phyloP scores from a whole-genome alignment of 306 rosid species.

The Gastrolobium bilobum region DNA sequence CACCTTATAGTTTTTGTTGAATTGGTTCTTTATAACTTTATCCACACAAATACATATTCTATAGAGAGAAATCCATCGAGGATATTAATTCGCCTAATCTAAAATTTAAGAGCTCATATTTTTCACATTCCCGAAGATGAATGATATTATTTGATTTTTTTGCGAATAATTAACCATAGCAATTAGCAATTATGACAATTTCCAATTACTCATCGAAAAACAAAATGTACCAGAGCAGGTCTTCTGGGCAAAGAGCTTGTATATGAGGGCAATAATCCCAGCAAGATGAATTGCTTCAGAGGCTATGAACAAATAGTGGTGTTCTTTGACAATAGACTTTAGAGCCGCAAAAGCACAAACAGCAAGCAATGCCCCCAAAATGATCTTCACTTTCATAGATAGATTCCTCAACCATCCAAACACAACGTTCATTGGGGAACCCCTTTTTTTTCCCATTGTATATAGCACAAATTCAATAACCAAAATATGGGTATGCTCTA shows the following conservation, averaged over 20 bases:
- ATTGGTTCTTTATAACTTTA: too few relatives aligned
- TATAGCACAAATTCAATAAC: neutral
- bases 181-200: neutral
- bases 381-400: slow-evolving; percentile 61
- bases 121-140: too few relatives aligned
- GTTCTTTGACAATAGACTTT: slow-evolving; percentile 46
- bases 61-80: too few relatives aligned
- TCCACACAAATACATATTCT: too few relatives aligned
- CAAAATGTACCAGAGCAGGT: slow-evolving; percentile 76
- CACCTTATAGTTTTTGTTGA: too few relatives aligned
- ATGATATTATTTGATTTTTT: too few relatives aligned
- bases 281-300: slow-evolving; percentile 60
- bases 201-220: neutral
- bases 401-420: slow-evolving; percentile 64
- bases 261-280: slow-evolving; percentile 70
- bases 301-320: slow-evolving; percentile 56
- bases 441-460: slow-evolving; percentile 67
- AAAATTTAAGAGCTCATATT: too few relatives aligned
- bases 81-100: too few relatives aligned
- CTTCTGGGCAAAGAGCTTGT: slow-evolving; percentile 77
- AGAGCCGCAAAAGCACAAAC: slow-evolving; percentile 60
- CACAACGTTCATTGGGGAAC: slow-evolving; percentile 48
- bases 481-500: neutral
- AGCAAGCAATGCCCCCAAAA: slow-evolving; percentile 54
- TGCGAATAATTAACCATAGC: neutral